Base-by-base conservation (phyloP, 495 filamentous ascomycete species). In the Thermochaetoides thermophila region DNA sequence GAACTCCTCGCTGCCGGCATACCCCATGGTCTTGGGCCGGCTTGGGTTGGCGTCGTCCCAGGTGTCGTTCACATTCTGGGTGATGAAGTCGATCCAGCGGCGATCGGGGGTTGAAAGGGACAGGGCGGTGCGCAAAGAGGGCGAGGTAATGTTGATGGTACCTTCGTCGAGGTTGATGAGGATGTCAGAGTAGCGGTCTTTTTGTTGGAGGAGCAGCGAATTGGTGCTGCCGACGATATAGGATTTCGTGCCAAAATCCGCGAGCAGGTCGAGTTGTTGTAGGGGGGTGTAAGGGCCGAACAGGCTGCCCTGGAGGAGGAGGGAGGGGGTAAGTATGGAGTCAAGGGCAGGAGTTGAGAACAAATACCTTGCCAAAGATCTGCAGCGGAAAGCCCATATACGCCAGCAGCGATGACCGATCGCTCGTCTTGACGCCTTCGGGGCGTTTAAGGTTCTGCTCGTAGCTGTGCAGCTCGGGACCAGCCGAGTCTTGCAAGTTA, bases 211-310 rank as follows among this genome's bases (percentile, higher is more conserved):
- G 17, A 97, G 66, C 27, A 97, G 63, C 11, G 84, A 91, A 50
- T 97, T 97, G 17, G 89, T 97, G 26, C 86, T 94, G 36, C 89
- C 89, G 37, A 96, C 89, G 24, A 97, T 79, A 50, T 96, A 96
- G 7, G 85, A 93, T 59, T 91, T 96, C 11, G 91, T 97, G 12
- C 82, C 85, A 39, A 84, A 72, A 52, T 97, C 89, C 29, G 89
- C 86, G 15, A 97, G 70, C 36, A 94, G 61, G 58, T 97, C 89
- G 34, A 97, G 73, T 56, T 94, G 86, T 55, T 97, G 89, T 16
- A 97, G 57, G 13, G 89, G 89, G 2, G 91, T 97, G 57, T 97
- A 97, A 0, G 89, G 89, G 2, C 89, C 87, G 51, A 96, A 95
- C 42, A 97, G 69, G 52, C 83, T 86, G 31, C 89, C 89, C 76